Conservation (phyloP, 257 asterid species). For the Mentha longifolia region DNA sequence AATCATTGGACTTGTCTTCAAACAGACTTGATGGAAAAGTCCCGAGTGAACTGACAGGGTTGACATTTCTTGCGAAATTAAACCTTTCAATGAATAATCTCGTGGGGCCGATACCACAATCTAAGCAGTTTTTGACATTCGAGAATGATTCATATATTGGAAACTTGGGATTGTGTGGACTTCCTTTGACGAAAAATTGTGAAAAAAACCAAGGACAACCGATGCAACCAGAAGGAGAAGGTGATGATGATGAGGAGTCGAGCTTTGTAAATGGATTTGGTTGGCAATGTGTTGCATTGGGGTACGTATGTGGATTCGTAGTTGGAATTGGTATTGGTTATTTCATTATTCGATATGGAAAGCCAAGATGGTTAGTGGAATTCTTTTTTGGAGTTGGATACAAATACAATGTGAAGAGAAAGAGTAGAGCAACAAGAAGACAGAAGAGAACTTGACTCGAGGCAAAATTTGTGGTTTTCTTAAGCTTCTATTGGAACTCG, state of each 20-base stretch:
- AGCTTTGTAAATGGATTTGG: background rate
- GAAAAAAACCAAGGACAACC: too few relatives aligned
- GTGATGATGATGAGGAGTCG: background rate
- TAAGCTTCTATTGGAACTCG: too few relatives aligned
- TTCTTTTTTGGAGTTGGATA: too few relatives aligned
- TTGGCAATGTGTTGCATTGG: background rate
- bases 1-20: background rate
- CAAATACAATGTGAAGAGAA: too few relatives aligned
- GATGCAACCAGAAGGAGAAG: too few relatives aligned
- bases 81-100: constrained; percentile 30
- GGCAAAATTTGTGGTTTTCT: too few relatives aligned
- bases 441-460: too few relatives aligned
- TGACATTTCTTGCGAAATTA: constrained; percentile 14
- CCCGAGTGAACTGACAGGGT: background rate
- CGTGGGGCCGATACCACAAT: constrained; percentile 17
- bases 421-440: too few relatives aligned
- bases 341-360: background rate
- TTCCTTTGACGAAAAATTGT: constrained; percentile 27
- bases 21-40: background rate
- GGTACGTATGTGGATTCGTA: background rate
- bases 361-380: background rate
- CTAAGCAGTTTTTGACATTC: constrained; percentile 23
- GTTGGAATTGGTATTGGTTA: background rate
- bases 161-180: constrained; percentile 27
- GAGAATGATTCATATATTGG: constrained; percentile 24